A percentile compares a stretch with the other conserved stretches of the same genome.
Conservation (phyloP, 805 yeast species). For the Hanseniaspora meyeri region DNA sequence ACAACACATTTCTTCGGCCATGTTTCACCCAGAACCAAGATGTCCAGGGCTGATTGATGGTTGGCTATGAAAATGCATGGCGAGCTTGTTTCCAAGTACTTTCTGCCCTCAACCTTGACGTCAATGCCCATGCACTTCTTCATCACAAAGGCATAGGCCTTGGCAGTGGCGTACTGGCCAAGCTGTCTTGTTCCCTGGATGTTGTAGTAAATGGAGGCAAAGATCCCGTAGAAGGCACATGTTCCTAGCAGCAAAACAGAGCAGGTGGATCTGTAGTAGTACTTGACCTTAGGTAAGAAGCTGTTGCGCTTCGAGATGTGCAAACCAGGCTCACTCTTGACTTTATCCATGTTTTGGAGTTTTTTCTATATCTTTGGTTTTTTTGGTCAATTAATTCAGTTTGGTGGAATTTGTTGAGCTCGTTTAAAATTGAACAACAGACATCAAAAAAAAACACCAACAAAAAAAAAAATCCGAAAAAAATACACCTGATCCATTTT, state of each 20-base stretch:
- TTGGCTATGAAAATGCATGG: constrained; percentile 79
- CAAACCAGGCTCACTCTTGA: not conserved
- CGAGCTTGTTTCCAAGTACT: constrained; percentile 35
- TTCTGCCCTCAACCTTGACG: constrained; percentile 56
- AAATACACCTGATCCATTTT: not conserved
- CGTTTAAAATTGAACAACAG: no score
- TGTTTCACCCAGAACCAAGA: constrained; percentile 63
- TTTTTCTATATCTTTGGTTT: not conserved
- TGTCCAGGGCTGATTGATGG: constrained; percentile 85
- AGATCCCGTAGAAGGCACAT: constrained; percentile 63
- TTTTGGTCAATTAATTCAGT: no score
- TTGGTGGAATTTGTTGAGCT: not conserved
- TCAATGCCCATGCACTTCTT: constrained; percentile 55
- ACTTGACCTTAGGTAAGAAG: constrained; percentile 32
- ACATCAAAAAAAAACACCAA: not conserved
- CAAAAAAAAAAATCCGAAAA: not conserved
- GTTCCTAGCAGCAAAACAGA: constrained; percentile 43
- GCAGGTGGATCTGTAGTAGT: constrained; percentile 42
- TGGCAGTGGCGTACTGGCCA: constrained; percentile 82
- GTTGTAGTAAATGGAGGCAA: constrained; percentile 57
- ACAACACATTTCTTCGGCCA: constrained; percentile 86
- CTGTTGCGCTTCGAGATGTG: not conserved
- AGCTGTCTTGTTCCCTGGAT: constrained; percentile 63
- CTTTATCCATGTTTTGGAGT: not conserved
- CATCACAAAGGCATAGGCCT: constrained; percentile 58